Evolutionary conservation across 2,329 filamentous ascomycete species (phyloP).

Genomic region (Stachybotrys chartarum): DNA sequence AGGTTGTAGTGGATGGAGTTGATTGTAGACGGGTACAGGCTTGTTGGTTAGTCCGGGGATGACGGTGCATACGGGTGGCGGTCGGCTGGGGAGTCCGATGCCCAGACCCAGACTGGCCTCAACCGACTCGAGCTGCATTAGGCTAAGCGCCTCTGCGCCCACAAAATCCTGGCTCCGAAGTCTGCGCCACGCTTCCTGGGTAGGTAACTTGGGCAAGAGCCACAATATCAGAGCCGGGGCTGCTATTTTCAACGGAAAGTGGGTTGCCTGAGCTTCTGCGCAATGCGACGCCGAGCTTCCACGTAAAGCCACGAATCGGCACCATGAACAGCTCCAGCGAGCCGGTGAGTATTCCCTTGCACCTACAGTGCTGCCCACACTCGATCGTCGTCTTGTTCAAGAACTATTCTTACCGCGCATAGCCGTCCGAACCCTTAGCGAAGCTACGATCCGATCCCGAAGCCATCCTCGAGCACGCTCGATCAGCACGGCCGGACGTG

Average conservation of each 20-base stretch:
- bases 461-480: constrained; percentile 29
- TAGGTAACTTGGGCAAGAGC: too few species aligned
- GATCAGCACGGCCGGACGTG: constrained; percentile 24
- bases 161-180: background rate
- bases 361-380: too few species aligned
- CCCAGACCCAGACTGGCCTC: background rate
- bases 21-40: background rate
- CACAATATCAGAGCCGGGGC: too few species aligned
- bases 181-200: background rate
- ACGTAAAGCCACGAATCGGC: background rate
- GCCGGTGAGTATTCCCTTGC: constrained; percentile 14
- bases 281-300: background rate
- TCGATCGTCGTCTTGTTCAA: too few species aligned
- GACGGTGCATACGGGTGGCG: background rate
- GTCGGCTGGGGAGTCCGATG: background rate
- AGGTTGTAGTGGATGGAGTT: background rate
- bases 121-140: background rate
- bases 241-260: too few species aligned
- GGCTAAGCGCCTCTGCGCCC: background rate
- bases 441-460: constrained; percentile 32
- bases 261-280: background rate
- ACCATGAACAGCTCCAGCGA: constrained; percentile 8
- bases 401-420: background rate
- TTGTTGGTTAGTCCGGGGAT: background rate
- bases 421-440: constrained; percentile 28